Percentiles rank a stretch among this genome's conserved stretches.
phyloP scores from a whole-genome alignment of 1,139 yeast species.

The Yamadazyma triangularis region DNA sequence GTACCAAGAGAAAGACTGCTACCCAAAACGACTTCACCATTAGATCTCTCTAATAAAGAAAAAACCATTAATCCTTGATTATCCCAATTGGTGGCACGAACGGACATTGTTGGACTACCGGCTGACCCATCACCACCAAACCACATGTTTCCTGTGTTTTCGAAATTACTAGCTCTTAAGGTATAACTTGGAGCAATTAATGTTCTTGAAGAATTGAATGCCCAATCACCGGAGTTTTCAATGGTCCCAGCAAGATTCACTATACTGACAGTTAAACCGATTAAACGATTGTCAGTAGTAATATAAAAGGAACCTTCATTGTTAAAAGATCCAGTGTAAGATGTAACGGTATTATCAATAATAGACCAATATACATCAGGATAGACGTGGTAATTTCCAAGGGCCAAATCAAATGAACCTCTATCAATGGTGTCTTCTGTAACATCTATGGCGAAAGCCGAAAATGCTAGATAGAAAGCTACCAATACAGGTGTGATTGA shows the following conservation, averaged over 20 bases:
- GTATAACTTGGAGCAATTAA: constrained; percentile 11
- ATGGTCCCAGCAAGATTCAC: constrained; percentile 7
- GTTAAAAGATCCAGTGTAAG: constrained; percentile 18
- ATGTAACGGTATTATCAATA: constrained; percentile 22
- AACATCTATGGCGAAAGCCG: constrained; percentile 1
- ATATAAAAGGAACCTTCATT: constrained; percentile 21
- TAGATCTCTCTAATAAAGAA: constrained; percentile 10
- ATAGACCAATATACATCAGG: constrained; percentile 31
- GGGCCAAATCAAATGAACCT: constrained; percentile 12
- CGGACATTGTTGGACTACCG: constrained; percentile 13
- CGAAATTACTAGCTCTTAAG: constrained; percentile 13
- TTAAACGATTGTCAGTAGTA: constrained; percentile 7
- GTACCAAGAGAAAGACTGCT: constrained; percentile 4
- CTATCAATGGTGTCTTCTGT: constrained; percentile 8
- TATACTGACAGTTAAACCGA: constrained; percentile 10
- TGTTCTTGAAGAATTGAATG: constrained; percentile 6
- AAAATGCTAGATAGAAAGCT: background rate
- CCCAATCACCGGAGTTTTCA: constrained; percentile 5
- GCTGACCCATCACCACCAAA: constrained; percentile 13
- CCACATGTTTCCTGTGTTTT: constrained; percentile 12
- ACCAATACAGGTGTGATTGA: too few relatives aligned
- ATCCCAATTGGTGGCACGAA: constrained; percentile 14
- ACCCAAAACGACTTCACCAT: constrained; percentile 16
- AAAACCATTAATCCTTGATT: constrained; percentile 17
- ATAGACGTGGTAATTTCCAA: constrained; percentile 17